Evolutionary conservation across 805 yeast species (phyloP), one percentile per base, ranked within the genome.

Genomic region (Metschnikowia noctiluminum): DNA sequence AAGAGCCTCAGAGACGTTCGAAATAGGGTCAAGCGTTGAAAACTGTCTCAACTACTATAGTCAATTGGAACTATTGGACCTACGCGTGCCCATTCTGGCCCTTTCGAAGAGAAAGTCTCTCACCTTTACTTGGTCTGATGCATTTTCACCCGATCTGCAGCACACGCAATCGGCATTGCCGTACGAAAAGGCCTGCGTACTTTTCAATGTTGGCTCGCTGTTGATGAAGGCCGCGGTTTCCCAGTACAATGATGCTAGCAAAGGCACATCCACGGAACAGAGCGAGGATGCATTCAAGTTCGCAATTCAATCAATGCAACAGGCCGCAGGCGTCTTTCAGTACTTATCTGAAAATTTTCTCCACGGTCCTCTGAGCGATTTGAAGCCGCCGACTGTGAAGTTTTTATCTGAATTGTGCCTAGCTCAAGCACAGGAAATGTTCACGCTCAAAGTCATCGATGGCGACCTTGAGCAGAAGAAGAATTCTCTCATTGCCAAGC

Each of bases 351-450:
- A 87, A 56, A 87, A 86, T 65, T 92, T 92, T 65, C 69, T 90
- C 41, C 94, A 91, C 66, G 92, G 97, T 0, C 97, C 98, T 0
- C 81, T 90, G 4, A 71, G 76, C 6, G 99, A 92, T 65, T 69
- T 91, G 43, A 73, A 78, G 51, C 86, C 85, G 32, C 80, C 84
- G 21, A 82, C 89, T 0, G 80, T 88, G 9, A 74, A 76, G 38
- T 84, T 88, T 34, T 73, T 92, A 43, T 63, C 76, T 13, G 77
- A 77, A 54, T 64, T 91, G 46, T 81, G 85, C 80, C 70, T 89
- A 47, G 94, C 95, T 0, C 96, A 92, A 64, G 89, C 94, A 2
- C 97, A 91, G 62, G 97, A 94, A 56, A 77, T 86, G 7, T 91
- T 92, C 62, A 68, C 85, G 2, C 63, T 84, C 59, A 85, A 81